Conservation (phyloP, 768 basidiomycete species). For the Suillus subaureus region DNA sequence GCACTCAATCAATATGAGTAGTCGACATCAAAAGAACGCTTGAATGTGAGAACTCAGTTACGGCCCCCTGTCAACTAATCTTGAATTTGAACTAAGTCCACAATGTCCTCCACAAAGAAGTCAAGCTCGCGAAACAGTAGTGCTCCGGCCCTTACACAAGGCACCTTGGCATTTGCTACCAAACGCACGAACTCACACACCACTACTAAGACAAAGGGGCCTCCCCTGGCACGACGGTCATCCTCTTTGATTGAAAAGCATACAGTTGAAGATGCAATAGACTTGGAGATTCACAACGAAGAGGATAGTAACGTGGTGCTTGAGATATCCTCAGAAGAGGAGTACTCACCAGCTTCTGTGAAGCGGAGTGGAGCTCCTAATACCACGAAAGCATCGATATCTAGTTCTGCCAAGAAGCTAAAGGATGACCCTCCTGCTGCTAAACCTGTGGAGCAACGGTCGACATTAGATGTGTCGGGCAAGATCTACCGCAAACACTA, state of each 20-base stretch:
- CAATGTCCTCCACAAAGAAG: slow-evolving; percentile 1
- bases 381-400: slow-evolving; percentile 20
- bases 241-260: slow-evolving; percentile 9
- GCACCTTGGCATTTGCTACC: slow-evolving; percentile 45
- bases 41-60: neutral
- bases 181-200: slow-evolving; percentile 44
- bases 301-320: neutral
- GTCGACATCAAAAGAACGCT: no score
- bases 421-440: slow-evolving; percentile 12
- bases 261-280: slow-evolving; percentile 4
- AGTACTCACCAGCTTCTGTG: slow-evolving; percentile 10
- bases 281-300: slow-evolving; percentile 2
- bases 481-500: slow-evolving; percentile 57
- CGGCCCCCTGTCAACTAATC: neutral
- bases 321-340: slow-evolving; percentile 28
- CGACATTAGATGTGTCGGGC: slow-evolving; percentile 43
- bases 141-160: slow-evolving; percentile 42
- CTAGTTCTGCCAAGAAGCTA: slow-evolving; percentile 1
- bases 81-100: slow-evolving; percentile 3
- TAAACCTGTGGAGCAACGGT: slow-evolving; percentile 14
- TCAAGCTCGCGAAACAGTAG: neutral
- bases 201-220: slow-evolving; percentile 23
- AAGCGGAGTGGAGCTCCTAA: slow-evolving; percentile 21
- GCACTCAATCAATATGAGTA: fast-evolving
- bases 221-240: neutral